These are phyloP conservation scores for Colletotrichum sp. DNA, from an alignment of 2,329 filamentous ascomycete species.

Conservation along the genomic window DNA sequence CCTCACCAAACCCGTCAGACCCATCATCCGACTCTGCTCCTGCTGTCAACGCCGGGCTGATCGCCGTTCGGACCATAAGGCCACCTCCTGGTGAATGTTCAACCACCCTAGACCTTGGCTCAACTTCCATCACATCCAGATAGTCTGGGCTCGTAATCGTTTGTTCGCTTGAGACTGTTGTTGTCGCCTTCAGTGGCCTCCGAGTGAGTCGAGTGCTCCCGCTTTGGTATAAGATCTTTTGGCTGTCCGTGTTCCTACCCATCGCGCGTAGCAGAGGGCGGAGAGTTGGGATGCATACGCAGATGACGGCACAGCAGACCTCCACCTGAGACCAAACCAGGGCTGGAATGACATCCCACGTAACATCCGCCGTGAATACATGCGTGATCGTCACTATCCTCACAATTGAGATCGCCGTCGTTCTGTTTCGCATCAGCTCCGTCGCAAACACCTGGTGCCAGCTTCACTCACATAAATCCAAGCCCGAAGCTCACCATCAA, in stretches of 20 bases:
- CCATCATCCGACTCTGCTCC: conserved; percentile 6
- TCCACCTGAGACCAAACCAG: conserved; percentile 10
- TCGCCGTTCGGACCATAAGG: background rate
- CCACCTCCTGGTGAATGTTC: background rate
- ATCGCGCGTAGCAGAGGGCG: background rate
- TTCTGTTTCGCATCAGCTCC: background rate
- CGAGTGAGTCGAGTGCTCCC: background rate
- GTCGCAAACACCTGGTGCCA: background rate
- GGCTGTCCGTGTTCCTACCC: background rate
- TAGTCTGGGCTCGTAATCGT: background rate
- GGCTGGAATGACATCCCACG: background rate
- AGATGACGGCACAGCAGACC: conserved; percentile 10
- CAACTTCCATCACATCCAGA: background rate
- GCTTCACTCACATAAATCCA: conserved; percentile 6
- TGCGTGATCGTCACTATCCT: background rate
- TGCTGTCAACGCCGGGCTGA: background rate
- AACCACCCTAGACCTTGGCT: background rate
- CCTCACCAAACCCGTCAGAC: background rate
- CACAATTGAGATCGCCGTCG: conserved; percentile 6
- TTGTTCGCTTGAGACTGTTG: background rate
- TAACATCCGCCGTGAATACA: conserved; percentile 1
- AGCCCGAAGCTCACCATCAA: conserved; percentile 13
- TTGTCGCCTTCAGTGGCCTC: background rate
- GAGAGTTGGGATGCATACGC: conserved; percentile 16
- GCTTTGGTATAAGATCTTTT: background rate